Evolutionary conservation across 345 rosid genomes (phyloP), one percentile per base, ranked within the genome.

Genomic region (Euphorbia peplus): DNA sequence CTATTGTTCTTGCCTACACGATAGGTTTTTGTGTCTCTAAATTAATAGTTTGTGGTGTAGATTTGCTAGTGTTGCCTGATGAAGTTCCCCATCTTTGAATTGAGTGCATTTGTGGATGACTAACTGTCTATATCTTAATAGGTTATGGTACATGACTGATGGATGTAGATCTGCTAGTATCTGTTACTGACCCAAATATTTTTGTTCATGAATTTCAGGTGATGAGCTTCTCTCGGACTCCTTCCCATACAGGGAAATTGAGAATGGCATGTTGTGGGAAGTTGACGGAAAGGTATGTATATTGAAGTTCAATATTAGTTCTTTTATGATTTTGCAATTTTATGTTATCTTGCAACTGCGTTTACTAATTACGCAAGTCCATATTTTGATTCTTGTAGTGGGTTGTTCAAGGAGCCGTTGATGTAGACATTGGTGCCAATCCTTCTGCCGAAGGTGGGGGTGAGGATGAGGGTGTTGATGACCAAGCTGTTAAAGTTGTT

Each of bases 381-480:
- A 19, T 70, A 19, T 32, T 7, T 21, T 46, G 13, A 30, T 39
- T 5, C 63, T 29, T 70, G 8, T 73, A 92, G 99, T 92, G 99
- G 99, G 90, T 88, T 82, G 80, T 80, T 7, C 39, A 84, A 77
- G 99, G 99, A 58, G 80, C 97, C 0, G 44, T 92, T 0, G 84
- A 86, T 70, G 89, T 95, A 3, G 63, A 95, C 81, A 95, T 87
- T 54, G 99, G 99, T 69, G 99, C 99, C 47, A 95, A 95, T 75
- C 98, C 98, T 37, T 95, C 98, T 19, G 97, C 99, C 21, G 99
- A 92, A 69, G 98, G 90, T 58, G 92, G 30, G 2, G 91, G 64
- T 8, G 98, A 81, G 0, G 99, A 88, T 10, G 99, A 95, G 68
- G 88, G 92, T 76, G 97, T 90, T 71, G 98, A 95, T 82, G 97